Conservation (phyloP, 2,329 filamentous ascomycete genomes). For the Colletotrichum limetticola region DNA sequence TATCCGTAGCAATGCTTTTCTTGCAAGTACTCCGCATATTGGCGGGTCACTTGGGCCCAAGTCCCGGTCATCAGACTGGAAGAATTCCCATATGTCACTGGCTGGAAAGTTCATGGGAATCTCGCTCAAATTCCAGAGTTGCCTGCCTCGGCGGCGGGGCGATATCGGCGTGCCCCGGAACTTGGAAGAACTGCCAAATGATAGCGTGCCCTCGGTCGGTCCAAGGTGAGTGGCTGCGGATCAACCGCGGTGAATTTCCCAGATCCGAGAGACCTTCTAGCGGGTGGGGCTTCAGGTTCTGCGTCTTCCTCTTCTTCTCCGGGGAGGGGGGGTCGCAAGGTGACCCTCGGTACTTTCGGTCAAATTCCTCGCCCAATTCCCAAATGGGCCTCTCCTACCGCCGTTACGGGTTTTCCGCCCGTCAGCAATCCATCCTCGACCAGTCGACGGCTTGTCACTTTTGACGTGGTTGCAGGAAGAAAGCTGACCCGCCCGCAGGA, state of each 20-base stretch:
- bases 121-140: neutral
- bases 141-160: slow-evolving; percentile 4
- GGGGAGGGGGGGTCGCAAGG: neutral
- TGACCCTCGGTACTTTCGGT: slow-evolving; percentile 24
- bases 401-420: neutral
- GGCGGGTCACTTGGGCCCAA: neutral
- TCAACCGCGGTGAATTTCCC: slow-evolving; percentile 26
- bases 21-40: too few species aligned
- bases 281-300: slow-evolving; percentile 5
- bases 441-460: too few species aligned
- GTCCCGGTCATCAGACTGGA: neutral
- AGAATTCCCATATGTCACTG: neutral
- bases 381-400: neutral
- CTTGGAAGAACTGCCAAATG: neutral
- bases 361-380: slow-evolving; percentile 25
- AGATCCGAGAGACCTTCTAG: neutral
- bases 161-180: slow-evolving; percentile 5
- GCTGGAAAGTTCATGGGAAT: neutral
- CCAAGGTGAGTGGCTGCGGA: slow-evolving; percentile 15
- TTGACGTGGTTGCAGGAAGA: slow-evolving; percentile 7
- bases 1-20: too few species aligned
- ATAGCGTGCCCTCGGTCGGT: neutral
- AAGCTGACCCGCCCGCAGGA: slow-evolving; percentile 7
- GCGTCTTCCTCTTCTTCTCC: neutral
- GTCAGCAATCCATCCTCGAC: too few species aligned